phyloP scores from a whole-genome alignment of 2,329 filamentous ascomycete species.

The Elsinoe australis region DNA sequence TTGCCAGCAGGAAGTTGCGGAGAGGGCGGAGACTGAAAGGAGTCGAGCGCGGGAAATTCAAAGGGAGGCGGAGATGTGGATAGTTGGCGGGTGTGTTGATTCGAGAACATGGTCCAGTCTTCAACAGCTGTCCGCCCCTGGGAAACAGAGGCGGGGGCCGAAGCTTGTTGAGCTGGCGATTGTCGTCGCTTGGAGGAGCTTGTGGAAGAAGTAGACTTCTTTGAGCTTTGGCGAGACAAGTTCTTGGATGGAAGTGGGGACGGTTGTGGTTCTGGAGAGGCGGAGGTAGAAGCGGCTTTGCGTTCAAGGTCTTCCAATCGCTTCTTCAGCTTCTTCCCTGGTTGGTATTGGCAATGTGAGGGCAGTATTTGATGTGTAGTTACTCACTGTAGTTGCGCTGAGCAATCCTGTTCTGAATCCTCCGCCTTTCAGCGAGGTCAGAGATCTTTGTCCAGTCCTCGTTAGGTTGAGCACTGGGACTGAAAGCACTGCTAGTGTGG shows the following conservation, averaged over 20 bases:
- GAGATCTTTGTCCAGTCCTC: conserved; percentile 99
- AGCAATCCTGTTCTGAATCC: conserved; percentile 96
- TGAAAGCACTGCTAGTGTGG: conserved; percentile 82
- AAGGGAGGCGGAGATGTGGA: conserved; percentile 66
- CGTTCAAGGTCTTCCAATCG: conserved; percentile 78
- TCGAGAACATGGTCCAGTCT: conserved; percentile 57
- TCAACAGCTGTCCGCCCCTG: conserved; percentile 35
- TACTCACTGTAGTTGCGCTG: conserved; percentile 94
- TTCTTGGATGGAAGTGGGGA: conserved; percentile 18
- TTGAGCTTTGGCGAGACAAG: conserved; percentile 8
- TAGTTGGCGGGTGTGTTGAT: conserved; percentile 59
- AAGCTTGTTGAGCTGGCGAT: conserved; percentile 1
- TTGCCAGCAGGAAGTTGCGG: conserved; percentile 10
- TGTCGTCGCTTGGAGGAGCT: conserved; percentile 12
- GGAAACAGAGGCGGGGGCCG: conserved; percentile 2
- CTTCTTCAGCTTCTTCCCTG: conserved; percentile 89
- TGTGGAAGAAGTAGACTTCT: conserved; percentile 1
- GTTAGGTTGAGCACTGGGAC: conserved; percentile 85
- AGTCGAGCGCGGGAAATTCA: conserved; percentile 40
- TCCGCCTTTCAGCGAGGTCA: conserved; percentile 83
- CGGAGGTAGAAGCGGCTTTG: conserved; percentile 58
- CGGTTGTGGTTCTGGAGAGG: conserved; percentile 53
- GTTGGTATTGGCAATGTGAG: conserved; percentile 23
- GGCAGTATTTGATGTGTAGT: neutral
- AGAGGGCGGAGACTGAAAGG: conserved; percentile 12